Percentiles rank a stretch among this genome's conserved stretches.
Conservation (phyloP, 179 eudicot genomes). For the Beta macrorhiza region DNA sequence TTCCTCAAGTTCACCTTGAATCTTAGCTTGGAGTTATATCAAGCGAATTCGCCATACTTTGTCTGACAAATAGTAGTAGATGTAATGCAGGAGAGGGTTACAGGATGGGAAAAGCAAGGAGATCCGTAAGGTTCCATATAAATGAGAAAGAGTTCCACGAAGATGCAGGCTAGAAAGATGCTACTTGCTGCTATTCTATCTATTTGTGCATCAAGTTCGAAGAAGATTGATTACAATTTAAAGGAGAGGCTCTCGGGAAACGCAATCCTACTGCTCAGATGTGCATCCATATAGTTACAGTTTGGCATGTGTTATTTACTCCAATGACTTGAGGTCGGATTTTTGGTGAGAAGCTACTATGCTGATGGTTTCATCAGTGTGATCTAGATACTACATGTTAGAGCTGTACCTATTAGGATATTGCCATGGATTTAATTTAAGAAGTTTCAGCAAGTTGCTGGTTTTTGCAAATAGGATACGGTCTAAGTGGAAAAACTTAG, state of each 20-base stretch:
- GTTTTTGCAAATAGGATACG: background rate
- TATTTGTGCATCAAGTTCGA: background rate
- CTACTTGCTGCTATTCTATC: slow-evolving; percentile 12
- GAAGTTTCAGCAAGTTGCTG: too few relatives aligned
- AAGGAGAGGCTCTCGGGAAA: too few relatives aligned
- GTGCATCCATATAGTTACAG: background rate
- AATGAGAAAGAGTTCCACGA: background rate
- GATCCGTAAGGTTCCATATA: too few relatives aligned
- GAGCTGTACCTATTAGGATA: too few relatives aligned
- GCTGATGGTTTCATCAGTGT: too few relatives aligned
- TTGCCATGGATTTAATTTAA: too few relatives aligned
- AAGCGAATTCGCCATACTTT: background rate
- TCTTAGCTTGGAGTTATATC: too few relatives aligned
- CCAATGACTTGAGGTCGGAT: too few relatives aligned
- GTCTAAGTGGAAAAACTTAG: background rate
- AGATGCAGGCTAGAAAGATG: slow-evolving; percentile 13
- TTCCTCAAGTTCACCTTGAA: too few relatives aligned
- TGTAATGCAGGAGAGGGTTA: background rate
- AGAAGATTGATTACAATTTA: too few relatives aligned
- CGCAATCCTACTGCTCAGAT: background rate
- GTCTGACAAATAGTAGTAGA: background rate
- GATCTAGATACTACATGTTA: too few relatives aligned
- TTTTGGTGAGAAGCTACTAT: too few relatives aligned
- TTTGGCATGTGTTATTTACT: background rate
- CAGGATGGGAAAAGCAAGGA: background rate